Evolutionary conservation across 192 early-diverging fungal species (phyloP).

Genomic region (Martensiomyces pterosporus): DNA sequence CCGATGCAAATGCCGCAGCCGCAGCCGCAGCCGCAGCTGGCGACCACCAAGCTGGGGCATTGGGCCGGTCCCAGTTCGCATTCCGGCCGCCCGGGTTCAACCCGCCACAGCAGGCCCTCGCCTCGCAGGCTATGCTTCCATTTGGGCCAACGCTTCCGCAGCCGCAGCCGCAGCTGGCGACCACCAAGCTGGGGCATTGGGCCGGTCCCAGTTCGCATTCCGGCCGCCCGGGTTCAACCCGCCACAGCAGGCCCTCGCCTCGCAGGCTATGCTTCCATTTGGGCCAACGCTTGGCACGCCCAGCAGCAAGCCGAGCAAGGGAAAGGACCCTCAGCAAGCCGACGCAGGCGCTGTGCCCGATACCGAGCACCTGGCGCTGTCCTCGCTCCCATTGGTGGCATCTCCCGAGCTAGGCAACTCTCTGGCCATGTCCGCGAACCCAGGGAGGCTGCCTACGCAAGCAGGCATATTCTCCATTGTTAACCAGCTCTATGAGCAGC

Average conservation of each 20-base stretch:
- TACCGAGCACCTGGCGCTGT: constrained; percentile 28
- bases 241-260: constrained; percentile 15
- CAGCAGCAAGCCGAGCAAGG: constrained; percentile 6
- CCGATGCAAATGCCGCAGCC: too few species aligned
- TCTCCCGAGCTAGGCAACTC: constrained; percentile 30
- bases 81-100: constrained; percentile 40
- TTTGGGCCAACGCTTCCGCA: constrained; percentile 47
- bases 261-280: constrained; percentile 44
- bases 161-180: background rate
- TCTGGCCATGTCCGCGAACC: constrained; percentile 2
- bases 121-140: constrained; percentile 40
- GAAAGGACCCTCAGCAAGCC: constrained; percentile 1
- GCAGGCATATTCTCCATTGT: constrained; percentile 34
- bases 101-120: constrained; percentile 11
- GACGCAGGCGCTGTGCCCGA: background rate
- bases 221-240: constrained; percentile 31
- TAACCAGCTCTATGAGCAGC: constrained; percentile 46
- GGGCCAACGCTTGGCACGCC: constrained; percentile 29
- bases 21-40: too few species aligned
- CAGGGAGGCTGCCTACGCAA: constrained; percentile 5
- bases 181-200: constrained; percentile 1
- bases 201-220: constrained; percentile 42
- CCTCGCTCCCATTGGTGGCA: constrained; percentile 40
- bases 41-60: too few species aligned
- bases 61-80: constrained; percentile 37